Conservation (phyloP, 192 early-diverging fungal species). For the Mortierella alpina region DNA sequence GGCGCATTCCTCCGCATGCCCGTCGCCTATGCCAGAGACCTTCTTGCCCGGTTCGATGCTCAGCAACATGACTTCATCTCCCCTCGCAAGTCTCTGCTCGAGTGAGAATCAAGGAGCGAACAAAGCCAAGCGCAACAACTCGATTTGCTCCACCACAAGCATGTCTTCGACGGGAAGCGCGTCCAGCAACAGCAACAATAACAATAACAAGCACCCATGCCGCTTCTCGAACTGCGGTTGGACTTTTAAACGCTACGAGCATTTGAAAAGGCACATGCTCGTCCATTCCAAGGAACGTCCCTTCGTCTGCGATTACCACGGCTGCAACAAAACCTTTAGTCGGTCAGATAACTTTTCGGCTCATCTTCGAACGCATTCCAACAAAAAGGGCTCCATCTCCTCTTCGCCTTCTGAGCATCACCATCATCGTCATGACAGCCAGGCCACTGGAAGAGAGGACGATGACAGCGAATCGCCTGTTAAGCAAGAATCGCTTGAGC, state of each 20-base stretch:
- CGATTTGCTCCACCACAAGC: conserved; percentile 26
- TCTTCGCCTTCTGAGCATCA: too few species aligned
- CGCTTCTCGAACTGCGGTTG: conserved; percentile 55
- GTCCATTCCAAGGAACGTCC: conserved; percentile 75
- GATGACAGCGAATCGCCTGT: conserved; percentile 2
- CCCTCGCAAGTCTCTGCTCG: not conserved
- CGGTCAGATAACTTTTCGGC: conserved; percentile 76
- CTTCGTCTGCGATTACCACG: conserved; percentile 14
- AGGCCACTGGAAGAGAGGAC: not conserved
- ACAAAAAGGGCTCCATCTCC: conserved; percentile 39
- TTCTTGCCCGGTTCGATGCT: conserved; percentile 22
- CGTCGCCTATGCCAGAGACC: conserved; percentile 30
- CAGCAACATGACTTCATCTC: conserved; percentile 19
- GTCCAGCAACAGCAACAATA: conserved; percentile 13
- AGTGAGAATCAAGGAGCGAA: not conserved
- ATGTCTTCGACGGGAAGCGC: conserved; percentile 17
- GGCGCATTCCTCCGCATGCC: conserved; percentile 25
- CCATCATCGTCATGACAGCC: too few species aligned
- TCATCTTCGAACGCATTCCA: conserved; percentile 73
- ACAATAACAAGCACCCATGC: conserved; percentile 36
- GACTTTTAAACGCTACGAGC: conserved; percentile 74
- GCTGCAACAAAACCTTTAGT: conserved; percentile 72
- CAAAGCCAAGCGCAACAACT: conserved; percentile 34
- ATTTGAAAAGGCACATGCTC: conserved; percentile 78
- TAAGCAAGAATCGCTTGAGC: not conserved